Evolutionary conservation across 495 filamentous ascomycete genomes (phyloP).

Genomic region (Annulohypoxylon maeteangense): DNA sequence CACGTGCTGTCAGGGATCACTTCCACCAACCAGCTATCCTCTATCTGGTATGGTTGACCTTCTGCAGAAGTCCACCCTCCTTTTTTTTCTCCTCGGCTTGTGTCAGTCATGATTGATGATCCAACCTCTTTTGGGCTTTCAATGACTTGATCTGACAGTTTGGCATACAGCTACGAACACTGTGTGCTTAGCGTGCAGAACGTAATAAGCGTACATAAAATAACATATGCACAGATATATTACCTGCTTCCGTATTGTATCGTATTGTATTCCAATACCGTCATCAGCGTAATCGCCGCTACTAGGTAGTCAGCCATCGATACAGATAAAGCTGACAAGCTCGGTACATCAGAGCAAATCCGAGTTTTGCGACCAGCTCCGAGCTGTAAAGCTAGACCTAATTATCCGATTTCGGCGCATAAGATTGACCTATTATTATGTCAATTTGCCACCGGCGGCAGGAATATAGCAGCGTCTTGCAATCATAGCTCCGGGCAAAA

Average conservation of each 20-base stretch:
- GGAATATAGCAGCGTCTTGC: neutral
- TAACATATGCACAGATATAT: neutral
- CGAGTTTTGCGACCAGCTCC: constrained; percentile 26
- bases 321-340: constrained; percentile 29
- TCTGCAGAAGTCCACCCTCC: constrained; percentile 22
- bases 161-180: neutral
- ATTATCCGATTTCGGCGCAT: constrained; percentile 29
- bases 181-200: constrained; percentile 31
- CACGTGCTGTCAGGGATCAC: constrained; percentile 44
- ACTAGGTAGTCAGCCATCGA: constrained; percentile 21
- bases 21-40: constrained; percentile 35
- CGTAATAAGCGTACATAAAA: constrained; percentile 7
- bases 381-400: constrained; percentile 13
- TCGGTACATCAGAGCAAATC: constrained; percentile 38
- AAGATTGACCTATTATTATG: constrained; percentile 2
- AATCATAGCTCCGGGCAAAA: neutral
- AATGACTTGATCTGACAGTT: constrained; percentile 31
- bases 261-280: constrained; percentile 16
- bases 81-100: constrained; percentile 24
- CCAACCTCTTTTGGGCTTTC: constrained; percentile 27
- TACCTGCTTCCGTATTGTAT: constrained; percentile 17
- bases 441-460: constrained; percentile 1
- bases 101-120: constrained; percentile 35
- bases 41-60: constrained; percentile 31
- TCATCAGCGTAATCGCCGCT: constrained; percentile 3